Percentiles rank a stretch among this genome's conserved stretches.
phyloP scores from a whole-genome alignment of 2,329 filamentous ascomycete species.

The Microsporum canis region DNA sequence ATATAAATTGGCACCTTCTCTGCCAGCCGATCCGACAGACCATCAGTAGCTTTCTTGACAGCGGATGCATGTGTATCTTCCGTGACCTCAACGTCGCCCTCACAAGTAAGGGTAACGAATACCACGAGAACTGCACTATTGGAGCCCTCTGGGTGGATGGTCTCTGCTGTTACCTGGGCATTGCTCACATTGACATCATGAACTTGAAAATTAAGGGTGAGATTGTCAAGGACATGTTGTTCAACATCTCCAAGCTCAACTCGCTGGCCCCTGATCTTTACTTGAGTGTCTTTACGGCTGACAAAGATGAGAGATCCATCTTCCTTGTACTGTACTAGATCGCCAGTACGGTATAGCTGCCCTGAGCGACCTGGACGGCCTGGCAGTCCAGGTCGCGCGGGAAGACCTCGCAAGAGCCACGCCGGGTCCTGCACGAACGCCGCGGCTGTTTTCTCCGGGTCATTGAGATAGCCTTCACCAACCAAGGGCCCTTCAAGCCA shows the following conservation, averaged over 20 bases:
- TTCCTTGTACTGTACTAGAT: slow-evolving; percentile 16
- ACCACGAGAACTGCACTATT: neutral
- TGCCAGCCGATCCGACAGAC: neutral
- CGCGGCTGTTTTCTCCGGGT: slow-evolving; percentile 13
- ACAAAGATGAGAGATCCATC: slow-evolving; percentile 14
- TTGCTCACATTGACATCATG: neutral
- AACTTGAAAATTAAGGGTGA: neutral
- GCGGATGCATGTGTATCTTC: neutral
- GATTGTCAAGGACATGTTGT: slow-evolving; percentile 32
- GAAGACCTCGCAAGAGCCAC: slow-evolving; percentile 10
- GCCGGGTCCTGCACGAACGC: slow-evolving; percentile 16
- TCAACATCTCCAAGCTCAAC: slow-evolving; percentile 71
- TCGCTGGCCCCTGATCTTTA: slow-evolving; percentile 74
- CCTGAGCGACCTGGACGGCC: neutral
- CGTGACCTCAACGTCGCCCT: neutral
- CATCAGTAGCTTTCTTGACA: neutral
- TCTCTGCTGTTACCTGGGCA: neutral
- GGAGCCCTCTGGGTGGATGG: neutral
- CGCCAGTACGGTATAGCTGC: slow-evolving; percentile 17
- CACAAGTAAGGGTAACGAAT: neutral
- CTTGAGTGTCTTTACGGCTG: slow-evolving; percentile 41
- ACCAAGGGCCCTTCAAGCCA: slow-evolving; percentile 30
- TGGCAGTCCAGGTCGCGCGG: neutral
- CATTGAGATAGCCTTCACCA: slow-evolving; percentile 26
- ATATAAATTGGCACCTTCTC: slow-evolving; percentile 4